Evolutionary conservation across 257 asterid genomes (phyloP), one percentile per base, ranked within the genome.

Genomic region (Nicotiana undulata): DNA sequence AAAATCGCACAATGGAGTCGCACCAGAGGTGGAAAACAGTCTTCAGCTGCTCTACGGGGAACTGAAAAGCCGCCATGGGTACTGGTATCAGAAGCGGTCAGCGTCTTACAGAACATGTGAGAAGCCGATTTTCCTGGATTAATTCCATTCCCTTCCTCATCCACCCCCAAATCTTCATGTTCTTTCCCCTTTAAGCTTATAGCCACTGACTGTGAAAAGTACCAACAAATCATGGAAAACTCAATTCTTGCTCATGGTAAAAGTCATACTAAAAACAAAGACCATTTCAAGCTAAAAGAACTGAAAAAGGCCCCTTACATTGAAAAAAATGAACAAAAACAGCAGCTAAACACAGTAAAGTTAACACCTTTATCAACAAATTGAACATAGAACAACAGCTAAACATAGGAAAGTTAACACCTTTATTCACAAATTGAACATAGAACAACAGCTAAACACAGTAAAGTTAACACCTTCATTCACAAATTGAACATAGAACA

Each of bases 1-100:
- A 26, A 74, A 84, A 80, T 15, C 49, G 49, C 20, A 63, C 24
- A 59, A 59, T 16, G 76, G 55, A 82, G 79, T 52, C 87, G 72
- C 80, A 96, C 99, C 98, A 96, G 90, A 87, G 98, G 98, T 3
- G 98, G 98, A 81, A 96, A 96, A 87, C 99, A 96, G 87, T 96
- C 99, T 86, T 96, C 99, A 18, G 99, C 99, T 83, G 99, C 99
- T 81, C 99, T 89, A 32, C 98, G 96, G 63, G 99, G 98, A 84
- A 94, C 99, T 3, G 98, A 96, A 86, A 96, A 96, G 77, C 99
- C 99, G 83, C 99, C 99, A 75, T 96, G 98, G 12, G 98, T 94
- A 72, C 98, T 96, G 9, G 99, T 96, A 86, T 96, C 98, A 1
- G 99, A 96, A 64, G 98, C 99, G 22, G 99, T 96, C 9, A 96